Evolutionary conservation across 495 filamentous ascomycete genomes (phyloP).

Genomic region (Paragyromitra xinjiangensis): DNA sequence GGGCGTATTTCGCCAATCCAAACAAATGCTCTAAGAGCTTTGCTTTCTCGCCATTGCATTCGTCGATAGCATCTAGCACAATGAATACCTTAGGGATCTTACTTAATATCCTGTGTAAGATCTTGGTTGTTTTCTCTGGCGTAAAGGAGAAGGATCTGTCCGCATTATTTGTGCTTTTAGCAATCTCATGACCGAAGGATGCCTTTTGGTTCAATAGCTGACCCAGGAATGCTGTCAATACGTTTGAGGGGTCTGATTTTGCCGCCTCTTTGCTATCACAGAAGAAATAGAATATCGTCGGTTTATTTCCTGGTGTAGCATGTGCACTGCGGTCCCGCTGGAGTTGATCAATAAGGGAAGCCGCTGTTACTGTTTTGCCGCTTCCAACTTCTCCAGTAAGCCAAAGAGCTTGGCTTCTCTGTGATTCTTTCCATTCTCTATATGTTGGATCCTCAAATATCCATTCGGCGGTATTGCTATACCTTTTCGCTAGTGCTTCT

Average conservation of each 20-base stretch:
- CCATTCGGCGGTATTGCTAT: slow-evolving; percentile 10
- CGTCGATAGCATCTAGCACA: slow-evolving; percentile 30
- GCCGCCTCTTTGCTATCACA: slow-evolving; percentile 29
- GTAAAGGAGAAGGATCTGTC: neutral
- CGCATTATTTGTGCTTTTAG: neutral
- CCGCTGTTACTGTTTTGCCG: slow-evolving; percentile 30
- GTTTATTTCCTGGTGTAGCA: neutral
- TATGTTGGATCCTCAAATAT: neutral
- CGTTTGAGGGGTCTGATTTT: slow-evolving; percentile 19
- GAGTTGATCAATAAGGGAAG: slow-evolving; percentile 11
- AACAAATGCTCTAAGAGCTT: neutral
- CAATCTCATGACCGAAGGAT: neutral
- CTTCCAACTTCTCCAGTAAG: slow-evolving; percentile 29
- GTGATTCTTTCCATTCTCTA: slow-evolving; percentile 1
- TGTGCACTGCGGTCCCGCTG: neutral
- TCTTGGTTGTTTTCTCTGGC: neutral
- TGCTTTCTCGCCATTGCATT: slow-evolving; percentile 10
- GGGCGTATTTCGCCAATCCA: neutral
- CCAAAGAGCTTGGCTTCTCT: slow-evolving; percentile 8
- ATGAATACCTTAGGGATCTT: slow-evolving; percentile 3
- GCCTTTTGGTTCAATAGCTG: slow-evolving; percentile 16
- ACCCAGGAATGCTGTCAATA: slow-evolving; percentile 20
- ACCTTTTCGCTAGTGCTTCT: neutral
- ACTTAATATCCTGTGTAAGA: neutral
- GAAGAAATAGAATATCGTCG: slow-evolving; percentile 24